These are phyloP conservation scores for Fusarium haematococcum DNA, from an alignment of 2,329 filamentous ascomycete species.

Conservation along the genomic window DNA sequence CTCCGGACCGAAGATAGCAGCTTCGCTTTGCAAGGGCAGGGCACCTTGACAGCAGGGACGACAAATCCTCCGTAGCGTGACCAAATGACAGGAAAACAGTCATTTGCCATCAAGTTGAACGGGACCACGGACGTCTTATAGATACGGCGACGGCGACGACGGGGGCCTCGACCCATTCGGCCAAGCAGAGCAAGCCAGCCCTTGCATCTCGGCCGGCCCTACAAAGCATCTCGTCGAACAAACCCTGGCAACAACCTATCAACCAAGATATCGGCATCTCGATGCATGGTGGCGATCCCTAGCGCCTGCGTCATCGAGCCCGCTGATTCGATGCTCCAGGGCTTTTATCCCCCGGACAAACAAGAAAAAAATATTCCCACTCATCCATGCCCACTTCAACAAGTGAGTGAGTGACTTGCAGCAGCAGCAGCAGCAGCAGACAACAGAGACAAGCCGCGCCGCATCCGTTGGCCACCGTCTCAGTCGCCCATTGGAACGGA, in stretches of 20 bases:
- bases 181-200: constrained; percentile 3
- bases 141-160: constrained; percentile 12
- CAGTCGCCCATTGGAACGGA: neutral
- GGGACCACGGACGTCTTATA: neutral
- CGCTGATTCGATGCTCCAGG: constrained; percentile 14
- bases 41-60: neutral
- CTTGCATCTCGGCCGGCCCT: constrained; percentile 7
- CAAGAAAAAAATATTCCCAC: neutral
- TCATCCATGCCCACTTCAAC: neutral
- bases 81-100: neutral
- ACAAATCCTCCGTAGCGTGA: neutral
- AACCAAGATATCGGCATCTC: constrained; percentile 21
- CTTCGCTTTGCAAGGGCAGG: neutral
- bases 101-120: neutral
- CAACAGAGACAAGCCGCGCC: neutral
- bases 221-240: neutral
- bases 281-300: constrained; percentile 27
- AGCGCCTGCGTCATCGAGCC: constrained; percentile 25
- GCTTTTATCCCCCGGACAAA: neutral
- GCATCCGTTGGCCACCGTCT: constrained; percentile 2
- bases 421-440: neutral
- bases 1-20: neutral
- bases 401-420: neutral
- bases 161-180: neutral
- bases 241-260: constrained; percentile 18